Percentiles rank a stretch among this genome's conserved stretches.
Conservation (phyloP, 768 basidiomycete species). For the Candolleomyces efflorescens region DNA sequence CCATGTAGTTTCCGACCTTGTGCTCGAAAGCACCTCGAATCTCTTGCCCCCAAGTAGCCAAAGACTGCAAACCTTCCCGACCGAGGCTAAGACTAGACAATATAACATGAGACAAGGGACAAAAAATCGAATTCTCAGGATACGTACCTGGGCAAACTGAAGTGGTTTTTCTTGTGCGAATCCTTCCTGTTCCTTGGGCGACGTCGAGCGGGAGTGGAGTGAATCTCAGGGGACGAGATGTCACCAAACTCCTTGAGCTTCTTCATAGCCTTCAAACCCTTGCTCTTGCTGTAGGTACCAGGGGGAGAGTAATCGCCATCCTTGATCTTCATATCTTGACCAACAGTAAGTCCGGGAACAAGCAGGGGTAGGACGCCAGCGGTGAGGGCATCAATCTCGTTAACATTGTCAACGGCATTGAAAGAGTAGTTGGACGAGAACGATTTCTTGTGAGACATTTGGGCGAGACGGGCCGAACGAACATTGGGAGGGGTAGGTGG, state of each 20-base stretch:
- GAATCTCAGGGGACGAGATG: constrained; percentile 52
- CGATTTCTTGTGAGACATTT: constrained; percentile 56
- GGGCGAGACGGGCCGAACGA: constrained; percentile 49
- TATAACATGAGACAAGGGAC: constrained; percentile 5
- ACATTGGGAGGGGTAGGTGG: constrained; percentile 74
- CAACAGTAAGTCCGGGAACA: constrained; percentile 60
- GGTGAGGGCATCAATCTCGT: constrained; percentile 68
- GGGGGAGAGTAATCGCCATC: constrained; percentile 40
- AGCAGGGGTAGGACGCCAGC: constrained; percentile 66
- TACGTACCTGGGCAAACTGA: constrained; percentile 65
- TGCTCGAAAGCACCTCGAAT: constrained; percentile 45
- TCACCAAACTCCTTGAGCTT: constrained; percentile 42
- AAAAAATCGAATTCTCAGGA: background rate
- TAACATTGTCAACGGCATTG: constrained; percentile 49
- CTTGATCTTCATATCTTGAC: constrained; percentile 51
- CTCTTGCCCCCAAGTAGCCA: constrained; percentile 52
- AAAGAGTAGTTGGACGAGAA: constrained; percentile 65
- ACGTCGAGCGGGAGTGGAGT: constrained; percentile 54
- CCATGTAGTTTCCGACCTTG: constrained; percentile 35
- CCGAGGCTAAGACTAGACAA: constrained; percentile 55
- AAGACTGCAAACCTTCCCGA: constrained; percentile 50
- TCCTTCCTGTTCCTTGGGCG: constrained; percentile 36
- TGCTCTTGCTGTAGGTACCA: constrained; percentile 36
- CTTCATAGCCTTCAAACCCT: constrained; percentile 26
- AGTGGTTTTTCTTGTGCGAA: constrained; percentile 59